Conservation (phyloP, 305 asterid genomes). For the Fraxinus xanthoxyloides region DNA sequence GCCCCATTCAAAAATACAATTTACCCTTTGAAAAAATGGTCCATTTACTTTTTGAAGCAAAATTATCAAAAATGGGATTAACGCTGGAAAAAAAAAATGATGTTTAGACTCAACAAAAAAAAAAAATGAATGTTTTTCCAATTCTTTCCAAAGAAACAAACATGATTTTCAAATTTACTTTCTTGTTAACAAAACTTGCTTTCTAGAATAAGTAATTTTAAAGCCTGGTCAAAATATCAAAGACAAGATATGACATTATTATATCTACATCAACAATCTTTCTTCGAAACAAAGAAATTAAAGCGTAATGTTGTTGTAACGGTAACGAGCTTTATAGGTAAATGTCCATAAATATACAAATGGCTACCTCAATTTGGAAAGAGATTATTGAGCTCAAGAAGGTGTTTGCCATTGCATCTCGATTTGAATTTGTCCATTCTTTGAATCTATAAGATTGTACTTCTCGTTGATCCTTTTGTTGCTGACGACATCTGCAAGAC, state of each 20-base stretch:
- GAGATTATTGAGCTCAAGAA: conserved; percentile 24
- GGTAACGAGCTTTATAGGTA: background rate
- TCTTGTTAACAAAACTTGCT: background rate
- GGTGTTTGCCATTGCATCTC: conserved; percentile 63
- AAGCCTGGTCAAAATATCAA: background rate
- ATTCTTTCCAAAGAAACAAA: background rate
- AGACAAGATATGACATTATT: background rate
- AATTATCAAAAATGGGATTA: background rate
- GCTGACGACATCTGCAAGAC: conserved; percentile 53
- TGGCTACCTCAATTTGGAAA: background rate
- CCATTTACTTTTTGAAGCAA: background rate
- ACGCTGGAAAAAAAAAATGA: background rate
- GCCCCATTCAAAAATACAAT: background rate
- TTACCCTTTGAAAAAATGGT: background rate
- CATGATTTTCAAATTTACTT: background rate
- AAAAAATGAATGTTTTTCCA: background rate
- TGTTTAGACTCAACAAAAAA: background rate
- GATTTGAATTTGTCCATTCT: conserved; percentile 57
- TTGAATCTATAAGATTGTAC: conserved; percentile 65
- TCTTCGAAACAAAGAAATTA: background rate
- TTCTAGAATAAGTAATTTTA: background rate
- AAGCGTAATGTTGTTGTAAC: background rate
- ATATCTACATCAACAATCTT: background rate
- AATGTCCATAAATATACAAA: background rate
- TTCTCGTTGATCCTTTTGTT: conserved; percentile 67